Base-by-base conservation (phyloP, 1,284 basidiomycete species). In the Rhodotorula mucilaginosa region DNA sequence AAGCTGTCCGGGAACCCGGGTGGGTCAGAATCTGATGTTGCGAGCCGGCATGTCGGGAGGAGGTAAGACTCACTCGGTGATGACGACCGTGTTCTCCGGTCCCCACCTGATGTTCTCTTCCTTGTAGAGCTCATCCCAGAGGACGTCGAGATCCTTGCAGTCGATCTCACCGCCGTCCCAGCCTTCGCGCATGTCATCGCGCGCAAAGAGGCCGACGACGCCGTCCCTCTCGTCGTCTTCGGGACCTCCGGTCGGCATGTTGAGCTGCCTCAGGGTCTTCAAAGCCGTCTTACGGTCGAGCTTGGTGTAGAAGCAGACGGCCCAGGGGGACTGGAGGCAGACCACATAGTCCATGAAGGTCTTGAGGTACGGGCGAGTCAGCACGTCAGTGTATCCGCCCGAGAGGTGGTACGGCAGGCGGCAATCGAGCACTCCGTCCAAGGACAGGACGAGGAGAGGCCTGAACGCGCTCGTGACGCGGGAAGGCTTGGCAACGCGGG, bases 151-250 rank as follows among this genome's bases (percentile, higher is more conserved):
- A n/a, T 74, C 73, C 47, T 74, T 74, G 56, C 71, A 15, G 21
- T 59, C 62, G 26, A 68, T 47, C 44, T 65, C 56, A 15, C 64
- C 64, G 59, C 67, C 67, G 0, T 39, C 8, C 44, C 66, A 65
- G 23, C 64, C 64, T 1, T 29, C 31, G 21, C 49, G 54, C 64
- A 73, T 71, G 47, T 71, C 71, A 15, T 72, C 71, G 52, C 39
- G 65, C 21, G 72, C 62, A 31, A 66, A 69, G 8, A 74, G 44
- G 21, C 69, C 67, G 29, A 74, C 52, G 12, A 68, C 66, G 23
- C 58, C 59, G 47, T 70, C 72, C 23, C 73, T 67, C 62, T 74
- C 73, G 67, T 74, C 73, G 26, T 54, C 47, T 48, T 74, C 73
- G 16, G 73, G 69, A 2, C 67, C 67, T n/a, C 73, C 73, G 8